These are phyloP conservation scores for Fusarium verrucosum DNA, from an alignment of 2,329 filamentous ascomycete genomes.

Conservation along the genomic window DNA sequence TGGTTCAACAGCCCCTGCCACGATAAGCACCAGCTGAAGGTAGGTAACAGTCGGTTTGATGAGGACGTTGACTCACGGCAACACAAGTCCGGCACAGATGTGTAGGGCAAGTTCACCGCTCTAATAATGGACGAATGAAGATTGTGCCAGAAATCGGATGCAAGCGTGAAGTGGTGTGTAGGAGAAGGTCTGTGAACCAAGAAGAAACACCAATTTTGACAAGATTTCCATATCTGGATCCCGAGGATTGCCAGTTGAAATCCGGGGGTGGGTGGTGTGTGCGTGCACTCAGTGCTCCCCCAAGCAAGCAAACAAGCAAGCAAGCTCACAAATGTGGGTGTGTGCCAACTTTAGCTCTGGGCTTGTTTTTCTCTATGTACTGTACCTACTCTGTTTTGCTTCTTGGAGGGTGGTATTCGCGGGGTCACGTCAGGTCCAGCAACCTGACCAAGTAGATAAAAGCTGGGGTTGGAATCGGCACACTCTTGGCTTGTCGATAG, in stretches of 20 bases:
- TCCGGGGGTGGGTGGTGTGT: constrained; percentile 37
- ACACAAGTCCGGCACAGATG: constrained; percentile 22
- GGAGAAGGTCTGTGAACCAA: constrained; percentile 27
- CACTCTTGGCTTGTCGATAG: constrained; percentile 33
- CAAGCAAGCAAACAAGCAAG: too few species aligned
- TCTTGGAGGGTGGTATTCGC: constrained; percentile 34
- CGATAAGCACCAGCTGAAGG: constrained; percentile 31
- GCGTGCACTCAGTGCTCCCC: constrained; percentile 26
- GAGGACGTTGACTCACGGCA: constrained; percentile 19
- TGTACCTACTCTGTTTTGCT: constrained; percentile 21
- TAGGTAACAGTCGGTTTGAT: constrained; percentile 27
- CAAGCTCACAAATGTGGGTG: constrained; percentile 22
- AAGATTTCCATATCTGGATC: constrained; percentile 22
- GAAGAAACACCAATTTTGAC: constrained; percentile 24
- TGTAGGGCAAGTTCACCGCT: constrained; percentile 36
- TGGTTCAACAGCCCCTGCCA: constrained; percentile 13
- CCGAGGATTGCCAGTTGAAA: constrained; percentile 14
- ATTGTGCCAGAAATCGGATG: constrained; percentile 27
- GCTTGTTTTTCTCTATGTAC: constrained; percentile 11
- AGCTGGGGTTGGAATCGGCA: constrained; percentile 32
- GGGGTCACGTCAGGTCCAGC: constrained; percentile 6
- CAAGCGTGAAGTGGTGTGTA: constrained; percentile 30
- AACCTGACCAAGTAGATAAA: constrained; percentile 19
- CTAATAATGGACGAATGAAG: constrained; percentile 35
- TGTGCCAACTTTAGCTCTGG: constrained; percentile 9